Evolutionary conservation across 2,329 filamentous ascomycete genomes (phyloP).

Genomic region (Fusarium keratoplasticum): DNA sequence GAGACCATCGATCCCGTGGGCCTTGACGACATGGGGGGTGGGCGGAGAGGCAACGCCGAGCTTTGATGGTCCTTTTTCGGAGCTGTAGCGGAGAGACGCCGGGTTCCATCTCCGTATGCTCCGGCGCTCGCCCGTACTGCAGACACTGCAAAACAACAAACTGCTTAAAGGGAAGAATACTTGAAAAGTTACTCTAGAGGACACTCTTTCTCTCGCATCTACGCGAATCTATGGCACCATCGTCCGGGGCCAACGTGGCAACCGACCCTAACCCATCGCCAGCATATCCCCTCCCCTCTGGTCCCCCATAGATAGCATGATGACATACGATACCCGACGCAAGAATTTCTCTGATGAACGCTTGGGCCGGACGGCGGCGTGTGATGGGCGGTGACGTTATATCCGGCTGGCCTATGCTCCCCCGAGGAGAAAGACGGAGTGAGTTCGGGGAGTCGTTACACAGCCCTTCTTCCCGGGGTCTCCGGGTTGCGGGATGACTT

Average conservation of each 20-base stretch:
- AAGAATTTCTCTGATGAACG: neutral
- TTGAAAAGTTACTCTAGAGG: neutral
- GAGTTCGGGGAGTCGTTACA: neutral
- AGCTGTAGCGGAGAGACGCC: conserved; percentile 34
- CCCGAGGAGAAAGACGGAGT: neutral
- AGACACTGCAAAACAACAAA: neutral
- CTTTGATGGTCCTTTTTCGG: conserved; percentile 10
- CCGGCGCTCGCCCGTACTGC: conserved; percentile 18
- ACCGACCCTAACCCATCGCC: conserved; percentile 10
- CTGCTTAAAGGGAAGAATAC: neutral
- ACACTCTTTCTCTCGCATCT: neutral
- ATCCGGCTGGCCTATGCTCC: neutral
- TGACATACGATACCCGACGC: conserved; percentile 13
- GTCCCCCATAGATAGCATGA: conserved; percentile 20
- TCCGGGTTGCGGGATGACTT: conserved; percentile 9
- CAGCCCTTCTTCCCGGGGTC: neutral
- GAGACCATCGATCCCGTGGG: conserved; percentile 18
- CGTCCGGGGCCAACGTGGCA: conserved; percentile 1
- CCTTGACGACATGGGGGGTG: conserved; percentile 10
- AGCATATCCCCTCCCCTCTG: neutral
- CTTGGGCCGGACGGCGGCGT: neutral
- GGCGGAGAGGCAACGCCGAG: conserved; percentile 34
- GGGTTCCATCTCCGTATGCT: conserved; percentile 27
- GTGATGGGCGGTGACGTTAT: conserved; percentile 1
- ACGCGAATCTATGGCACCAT: conserved; percentile 24